phyloP scores from a whole-genome alignment of 352 stramenopile genomes.

The Pythium monospermum region DNA sequence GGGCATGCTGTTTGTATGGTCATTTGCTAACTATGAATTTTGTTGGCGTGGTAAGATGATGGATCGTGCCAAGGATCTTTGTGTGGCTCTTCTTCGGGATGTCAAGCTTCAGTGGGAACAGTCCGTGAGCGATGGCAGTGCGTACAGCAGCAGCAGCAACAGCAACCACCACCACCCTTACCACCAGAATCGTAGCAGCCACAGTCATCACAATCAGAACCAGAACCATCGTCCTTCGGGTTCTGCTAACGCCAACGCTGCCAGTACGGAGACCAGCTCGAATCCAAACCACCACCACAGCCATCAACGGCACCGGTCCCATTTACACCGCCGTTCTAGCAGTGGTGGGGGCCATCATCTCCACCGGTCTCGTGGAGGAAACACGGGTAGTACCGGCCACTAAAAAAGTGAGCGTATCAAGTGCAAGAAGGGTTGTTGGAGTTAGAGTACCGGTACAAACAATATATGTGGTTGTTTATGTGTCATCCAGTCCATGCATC shows the following conservation, averaged over 20 bases:
- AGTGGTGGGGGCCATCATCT: constrained; percentile 12
- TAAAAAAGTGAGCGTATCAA: too few relatives aligned
- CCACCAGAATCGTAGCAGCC: neutral
- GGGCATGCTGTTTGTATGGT: neutral
- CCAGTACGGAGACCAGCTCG: constrained; percentile 7
- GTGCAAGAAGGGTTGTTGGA: too few relatives aligned
- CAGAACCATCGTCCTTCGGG: neutral
- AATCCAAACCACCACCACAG: constrained; percentile 8
- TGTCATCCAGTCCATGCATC: too few relatives aligned
- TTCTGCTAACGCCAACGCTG: neutral
- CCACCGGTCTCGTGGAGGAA: constrained; percentile 11
- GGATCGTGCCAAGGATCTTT: constrained; percentile 26
- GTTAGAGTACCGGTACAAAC: too few relatives aligned
- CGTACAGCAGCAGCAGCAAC: neutral
- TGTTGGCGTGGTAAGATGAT: too few relatives aligned
- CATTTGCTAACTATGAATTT: too few relatives aligned
- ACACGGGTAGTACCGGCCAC: too few relatives aligned
- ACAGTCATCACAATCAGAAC: neutral
- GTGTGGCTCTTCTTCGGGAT: constrained; percentile 37
- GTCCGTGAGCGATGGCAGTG: constrained; percentile 17
- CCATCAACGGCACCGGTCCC: constrained; percentile 2
- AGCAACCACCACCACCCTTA: too few relatives aligned
- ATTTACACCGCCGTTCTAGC: constrained; percentile 16
- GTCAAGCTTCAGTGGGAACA: constrained; percentile 59
- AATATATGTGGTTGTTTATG: too few relatives aligned